Base-by-base conservation (phyloP, 2,329 filamentous ascomycete genomes). In the Trichoderma sp. region DNA sequence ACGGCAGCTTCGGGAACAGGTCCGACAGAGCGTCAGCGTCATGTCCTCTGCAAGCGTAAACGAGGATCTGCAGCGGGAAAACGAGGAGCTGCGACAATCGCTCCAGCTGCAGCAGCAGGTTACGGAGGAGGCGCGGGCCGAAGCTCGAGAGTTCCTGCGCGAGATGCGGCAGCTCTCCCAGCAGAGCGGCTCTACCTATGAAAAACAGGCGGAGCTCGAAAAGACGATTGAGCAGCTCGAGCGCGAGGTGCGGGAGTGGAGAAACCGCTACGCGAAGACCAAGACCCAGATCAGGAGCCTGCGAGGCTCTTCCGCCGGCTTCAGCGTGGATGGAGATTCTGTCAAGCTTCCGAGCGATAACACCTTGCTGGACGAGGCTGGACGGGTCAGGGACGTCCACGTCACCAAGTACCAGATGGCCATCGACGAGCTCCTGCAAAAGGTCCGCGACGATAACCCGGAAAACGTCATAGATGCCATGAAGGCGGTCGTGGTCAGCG, bases 331-430 rank as follows among this genome's bases (percentile, higher is more conserved):
- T 7, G 85, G 89, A 67, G 89, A 94, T 69, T 88, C 88, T n/a
- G 86, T 85, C 57, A 86, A 84, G 69, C 85, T 88, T 68, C 78
- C 88, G 47, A 85, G 85, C 58, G 88, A 91, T 60, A 85, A 85
- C 72, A 86, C 83, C 28, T 89, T 95, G 69, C 84, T 86, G 24
- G 84, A 90, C 44, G 85, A 89, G 14, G 85, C 88, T 66, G 95
- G 95, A 6, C 76, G 95, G 24, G 88, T 99, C 71, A 93, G 91
- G 78, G 95, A 97, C 76, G 85, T 97, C 14, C 91, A 97, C 74
- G 88, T 99, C 69, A 97, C 94, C 58, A 93, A 92, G 73, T 98
- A 97, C 80, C 95, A 99, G 76, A 89, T 98, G 67, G 87, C 93
- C 24, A 91, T 99, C 67, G 94, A 99, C 74, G 94, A 98, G 72